Base-by-base conservation (phyloP, 2,329 filamentous ascomycete genomes). In the Aureobasidium zeae region DNA sequence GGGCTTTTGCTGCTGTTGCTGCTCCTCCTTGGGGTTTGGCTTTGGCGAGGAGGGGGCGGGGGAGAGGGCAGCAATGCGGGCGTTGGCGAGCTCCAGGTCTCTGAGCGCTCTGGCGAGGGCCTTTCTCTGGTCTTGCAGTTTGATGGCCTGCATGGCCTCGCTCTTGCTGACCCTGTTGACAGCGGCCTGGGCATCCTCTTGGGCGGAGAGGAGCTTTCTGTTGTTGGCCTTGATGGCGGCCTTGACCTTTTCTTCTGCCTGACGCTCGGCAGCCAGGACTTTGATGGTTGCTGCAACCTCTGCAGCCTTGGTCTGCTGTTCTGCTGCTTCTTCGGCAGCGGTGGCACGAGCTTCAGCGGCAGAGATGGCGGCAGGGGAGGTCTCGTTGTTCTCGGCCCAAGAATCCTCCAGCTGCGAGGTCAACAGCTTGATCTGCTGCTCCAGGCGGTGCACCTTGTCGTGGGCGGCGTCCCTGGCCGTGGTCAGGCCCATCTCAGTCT, bases 381-480 rank as follows among this genome's bases (percentile, higher is more conserved):
- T 17, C 37, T 42, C 37, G n/a, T 32, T 19, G 12, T 42, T 16
- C 21, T 33, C 37, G n/a, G 26, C 37, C 37, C n/a, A 30, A n/a
- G 2, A 31, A 13, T n/a, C 12, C 20, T 17, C 17, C 37, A n/a
- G 20, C 19, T 6, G 28, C 28, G n/a, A n/a, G n/a, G n/a, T n/a
- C n/a, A n/a, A n/a, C n/a, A n/a, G n/a, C 3, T 41, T 28, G 19
- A 41, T 19, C 13, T 10, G 19, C 9, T 12, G 11, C 8, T 24
- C 28, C 4, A 41, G 28, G 26, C 17, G 10, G 12, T 24, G n/a
- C 16, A 24, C n/a, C 17, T 22, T 13, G 7, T 9, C 13, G 13
- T 15, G n/a, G n/a, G n/a, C n/a, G n/a, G n/a, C n/a, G n/a, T n/a
- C n/a, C n/a, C n/a, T n/a, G n/a, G n/a, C n/a, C n/a, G n/a, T n/a